Percentiles rank a stretch among this genome's conserved stretches.
Conservation (phyloP, 2,329 filamentous ascomycete genomes). For the Trichophyton rubrum region DNA sequence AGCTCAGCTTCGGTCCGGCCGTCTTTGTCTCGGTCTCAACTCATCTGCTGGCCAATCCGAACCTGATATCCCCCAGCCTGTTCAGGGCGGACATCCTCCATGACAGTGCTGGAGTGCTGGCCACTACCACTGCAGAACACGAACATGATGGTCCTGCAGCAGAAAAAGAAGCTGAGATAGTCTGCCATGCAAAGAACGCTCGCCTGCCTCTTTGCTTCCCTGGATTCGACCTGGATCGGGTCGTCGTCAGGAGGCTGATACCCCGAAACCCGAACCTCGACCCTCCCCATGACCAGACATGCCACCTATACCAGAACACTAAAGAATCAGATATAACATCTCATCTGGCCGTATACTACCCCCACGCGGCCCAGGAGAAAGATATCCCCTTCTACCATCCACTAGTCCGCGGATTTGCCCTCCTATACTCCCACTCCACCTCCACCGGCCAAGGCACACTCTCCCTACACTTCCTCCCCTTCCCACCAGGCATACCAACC, state of each 20-base stretch:
- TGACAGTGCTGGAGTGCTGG: conserved; percentile 35
- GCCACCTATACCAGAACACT: conserved; percentile 48
- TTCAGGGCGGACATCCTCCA: conserved; percentile 51
- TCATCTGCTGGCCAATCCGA: conserved; percentile 40
- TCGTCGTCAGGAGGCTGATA: conserved; percentile 63
- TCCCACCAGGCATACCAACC: conserved; percentile 21
- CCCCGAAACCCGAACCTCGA: conserved; percentile 73
- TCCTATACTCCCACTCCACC: conserved; percentile 48
- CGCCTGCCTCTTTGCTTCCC: conserved; percentile 12
- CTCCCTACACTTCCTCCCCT: conserved; percentile 42
- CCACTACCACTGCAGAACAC: conserved; percentile 18
- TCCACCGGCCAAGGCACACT: conserved; percentile 26
- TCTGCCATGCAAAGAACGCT: background rate
- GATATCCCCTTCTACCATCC: conserved; percentile 85
- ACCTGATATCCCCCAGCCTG: conserved; percentile 45
- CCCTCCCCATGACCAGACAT: conserved; percentile 65
- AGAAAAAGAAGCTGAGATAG: background rate
- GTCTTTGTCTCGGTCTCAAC: conserved; percentile 40
- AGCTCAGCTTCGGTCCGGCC: conserved; percentile 18
- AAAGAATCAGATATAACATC: conserved; percentile 21
- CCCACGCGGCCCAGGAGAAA: conserved; percentile 50
- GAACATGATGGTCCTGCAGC: background rate
- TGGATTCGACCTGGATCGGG: conserved; percentile 40
- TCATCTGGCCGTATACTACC: conserved; percentile 59
- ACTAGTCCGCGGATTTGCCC: conserved; percentile 58